A percentile compares a stretch with the other conserved stretches of the same genome.
These are phyloP conservation scores for Xerocomellus chrysenteron DNA, from an alignment of 768 basidiomycete genomes.

Conservation along the genomic window DNA sequence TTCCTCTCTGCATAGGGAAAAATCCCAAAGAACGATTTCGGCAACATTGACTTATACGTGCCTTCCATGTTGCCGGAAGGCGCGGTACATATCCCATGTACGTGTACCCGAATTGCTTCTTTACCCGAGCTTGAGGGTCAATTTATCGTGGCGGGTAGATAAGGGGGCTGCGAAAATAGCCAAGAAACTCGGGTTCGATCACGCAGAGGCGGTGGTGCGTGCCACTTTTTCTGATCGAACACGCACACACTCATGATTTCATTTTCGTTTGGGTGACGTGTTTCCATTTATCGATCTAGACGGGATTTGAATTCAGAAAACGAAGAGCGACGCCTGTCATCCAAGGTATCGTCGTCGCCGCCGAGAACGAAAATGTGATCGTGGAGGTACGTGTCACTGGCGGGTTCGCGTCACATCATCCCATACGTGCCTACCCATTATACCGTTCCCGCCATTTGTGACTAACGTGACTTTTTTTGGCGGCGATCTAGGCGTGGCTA, in stretches of 20 bases:
- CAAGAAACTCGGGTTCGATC: constrained; percentile 81
- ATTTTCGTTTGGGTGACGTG: neutral
- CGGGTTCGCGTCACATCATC: constrained; percentile 1
- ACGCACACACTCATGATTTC: neutral
- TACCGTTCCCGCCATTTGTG: neutral
- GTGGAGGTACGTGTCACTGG: constrained; percentile 59
- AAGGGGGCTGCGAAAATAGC: constrained; percentile 90
- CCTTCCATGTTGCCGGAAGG: constrained; percentile 92
- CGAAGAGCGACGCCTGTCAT: constrained; percentile 83
- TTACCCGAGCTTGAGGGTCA: constrained; percentile 14
- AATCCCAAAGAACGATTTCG: constrained; percentile 93
- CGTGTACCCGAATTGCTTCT: constrained; percentile 34
- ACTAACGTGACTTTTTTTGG: constrained; percentile 12
- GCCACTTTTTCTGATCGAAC: constrained; percentile 11
- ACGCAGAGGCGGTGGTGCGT: constrained; percentile 93
- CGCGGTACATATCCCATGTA: constrained; percentile 87
- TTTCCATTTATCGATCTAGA: constrained; percentile 45
- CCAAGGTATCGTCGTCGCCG: constrained; percentile 83
- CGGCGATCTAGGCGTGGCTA: constrained; percentile 69
- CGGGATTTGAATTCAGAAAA: constrained; percentile 95
- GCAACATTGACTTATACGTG: constrained; percentile 95
- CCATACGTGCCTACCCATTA: neutral
- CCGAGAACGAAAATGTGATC: constrained; percentile 70
- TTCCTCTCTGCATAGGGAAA: constrained; percentile 59
- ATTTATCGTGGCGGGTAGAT: constrained; percentile 40